These are phyloP conservation scores for Trichoderma lentiforme DNA, from an alignment of 2,329 filamentous ascomycete species.

Conservation along the genomic window DNA sequence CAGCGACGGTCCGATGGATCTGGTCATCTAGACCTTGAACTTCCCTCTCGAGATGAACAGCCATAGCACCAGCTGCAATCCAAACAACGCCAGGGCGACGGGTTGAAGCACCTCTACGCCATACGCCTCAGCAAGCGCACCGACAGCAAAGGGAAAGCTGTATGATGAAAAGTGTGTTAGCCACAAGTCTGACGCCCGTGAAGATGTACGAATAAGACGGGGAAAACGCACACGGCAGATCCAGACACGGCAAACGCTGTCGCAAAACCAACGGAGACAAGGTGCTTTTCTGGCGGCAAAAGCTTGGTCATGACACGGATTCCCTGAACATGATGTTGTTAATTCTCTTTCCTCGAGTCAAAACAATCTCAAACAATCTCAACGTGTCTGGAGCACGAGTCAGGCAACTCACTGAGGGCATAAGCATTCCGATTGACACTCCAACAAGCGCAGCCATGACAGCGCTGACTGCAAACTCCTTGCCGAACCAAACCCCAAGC, in stretches of 20 bases:
- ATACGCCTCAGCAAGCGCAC: conserved; percentile 59
- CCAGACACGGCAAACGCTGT: conserved; percentile 74
- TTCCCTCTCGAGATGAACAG: conserved; percentile 6
- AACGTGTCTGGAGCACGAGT: background rate
- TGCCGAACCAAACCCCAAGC: conserved; percentile 77
- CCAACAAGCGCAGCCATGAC: conserved; percentile 55
- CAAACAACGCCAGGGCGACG: conserved; percentile 38
- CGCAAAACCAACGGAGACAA: conserved; percentile 75
- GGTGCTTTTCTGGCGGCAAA: conserved; percentile 69
- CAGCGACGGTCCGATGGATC: background rate
- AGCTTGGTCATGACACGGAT: conserved; percentile 55
- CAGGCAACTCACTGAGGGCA: conserved; percentile 13
- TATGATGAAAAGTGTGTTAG: background rate
- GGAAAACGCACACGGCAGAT: conserved; percentile 49
- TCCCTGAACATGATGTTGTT: background rate
- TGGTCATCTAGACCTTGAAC: background rate
- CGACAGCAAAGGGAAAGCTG: conserved; percentile 61
- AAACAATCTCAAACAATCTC: background rate
- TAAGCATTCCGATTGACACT: conserved; percentile 16
- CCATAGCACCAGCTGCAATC: conserved; percentile 24
- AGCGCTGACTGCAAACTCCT: conserved; percentile 70
- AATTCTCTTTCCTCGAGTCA: background rate
- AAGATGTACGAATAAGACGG: background rate
- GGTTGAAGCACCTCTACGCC: conserved; percentile 50
- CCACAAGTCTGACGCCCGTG: background rate